Evolutionary conservation across 2,329 filamentous ascomycete genomes (phyloP).

Genomic region (Coleophoma eucalyptorum): DNA sequence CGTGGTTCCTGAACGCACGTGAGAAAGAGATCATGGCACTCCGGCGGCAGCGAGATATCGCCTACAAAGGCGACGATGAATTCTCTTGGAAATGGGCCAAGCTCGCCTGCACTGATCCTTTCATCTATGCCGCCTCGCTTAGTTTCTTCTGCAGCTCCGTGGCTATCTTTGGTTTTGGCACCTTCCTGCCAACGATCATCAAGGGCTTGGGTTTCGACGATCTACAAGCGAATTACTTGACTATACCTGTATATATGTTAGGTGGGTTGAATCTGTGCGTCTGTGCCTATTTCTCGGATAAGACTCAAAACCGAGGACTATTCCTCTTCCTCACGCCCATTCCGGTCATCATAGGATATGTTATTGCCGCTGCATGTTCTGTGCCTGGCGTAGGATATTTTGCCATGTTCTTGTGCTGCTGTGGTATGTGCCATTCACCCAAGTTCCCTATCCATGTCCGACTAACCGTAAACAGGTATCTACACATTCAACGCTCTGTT

Average conservation of each 20-base stretch:
- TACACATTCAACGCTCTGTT: constrained; percentile 21
- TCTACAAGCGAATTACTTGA: constrained; percentile 28
- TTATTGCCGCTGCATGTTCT: constrained; percentile 26
- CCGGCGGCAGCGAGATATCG: constrained; percentile 23
- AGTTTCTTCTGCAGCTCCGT: constrained; percentile 30
- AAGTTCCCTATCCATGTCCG: constrained; percentile 4
- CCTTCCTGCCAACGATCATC: constrained; percentile 28
- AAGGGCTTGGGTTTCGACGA: constrained; percentile 13
- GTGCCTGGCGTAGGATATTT: constrained; percentile 27
- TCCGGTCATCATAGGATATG: constrained; percentile 28
- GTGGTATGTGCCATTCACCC: constrained; percentile 2
- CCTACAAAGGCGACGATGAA: constrained; percentile 25
- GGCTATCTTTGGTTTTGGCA: constrained; percentile 28
- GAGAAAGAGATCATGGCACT: constrained; percentile 19
- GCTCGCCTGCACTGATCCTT: constrained; percentile 27
- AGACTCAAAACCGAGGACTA: constrained; percentile 23
- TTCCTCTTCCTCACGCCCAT: constrained; percentile 25
- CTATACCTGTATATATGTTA: constrained; percentile 30
- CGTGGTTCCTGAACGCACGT: constrained; percentile 22
- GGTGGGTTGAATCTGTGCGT: constrained; percentile 22
- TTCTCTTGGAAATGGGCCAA: constrained; percentile 25
- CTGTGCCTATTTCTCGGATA: constrained; percentile 27
- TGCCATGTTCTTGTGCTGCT: constrained; percentile 27
- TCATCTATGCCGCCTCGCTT: constrained; percentile 23
- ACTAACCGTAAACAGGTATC: constrained; percentile 12